Evolutionary conservation across 305 asterid species (phyloP), one percentile per base, ranked within the genome.

Genomic region (Solanum hybrid): DNA sequence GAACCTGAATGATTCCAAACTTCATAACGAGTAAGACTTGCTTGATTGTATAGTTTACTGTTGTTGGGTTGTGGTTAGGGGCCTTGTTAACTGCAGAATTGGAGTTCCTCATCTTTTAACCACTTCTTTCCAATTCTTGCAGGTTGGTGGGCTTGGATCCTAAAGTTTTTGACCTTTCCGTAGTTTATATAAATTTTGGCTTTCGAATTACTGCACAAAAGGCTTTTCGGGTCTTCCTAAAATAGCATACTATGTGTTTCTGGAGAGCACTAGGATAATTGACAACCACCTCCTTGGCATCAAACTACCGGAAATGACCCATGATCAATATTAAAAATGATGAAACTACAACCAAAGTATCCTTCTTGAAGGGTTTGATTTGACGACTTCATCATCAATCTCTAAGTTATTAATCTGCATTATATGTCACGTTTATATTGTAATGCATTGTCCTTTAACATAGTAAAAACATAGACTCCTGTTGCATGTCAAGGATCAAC

Each of bases 271-370:
- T 29, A 46, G 87, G 74, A 29, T 82, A 84, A 29, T 51, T 51
- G 29, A 84, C 39, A 46, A 51, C 39, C 42, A 51, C 42, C 42
- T 84, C 74, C 87, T 46, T 83, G 40, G 87, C 75, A 28, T 51
- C 87, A 46, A 84, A 51, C 87, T 84, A 51, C 87, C 12, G 20
- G 75, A 84, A 84, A 84, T 84, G 75, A 31, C 87, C 87, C 73
- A 20, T 51, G 10, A 20, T 84, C 87, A 51, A 20, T 51, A 11
- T 51, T 29, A 18, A 51, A 84, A 84, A 84, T 51, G 39, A 46
- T 84, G 29, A 84, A 84, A 84, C 87, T 84, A 51, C 74, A 31
- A 51, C 87, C 75, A 20, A 51, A 84, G 28, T 29, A 84, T 51
- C 18, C 40, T 82, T 81, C 51, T 37, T 18, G 74, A 46, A 83